A percentile compares a stretch with the other conserved stretches of the same genome.
Evolutionary conservation across 805 yeast species (phyloP).

Genomic region (Metschnikowia continentalis): DNA sequence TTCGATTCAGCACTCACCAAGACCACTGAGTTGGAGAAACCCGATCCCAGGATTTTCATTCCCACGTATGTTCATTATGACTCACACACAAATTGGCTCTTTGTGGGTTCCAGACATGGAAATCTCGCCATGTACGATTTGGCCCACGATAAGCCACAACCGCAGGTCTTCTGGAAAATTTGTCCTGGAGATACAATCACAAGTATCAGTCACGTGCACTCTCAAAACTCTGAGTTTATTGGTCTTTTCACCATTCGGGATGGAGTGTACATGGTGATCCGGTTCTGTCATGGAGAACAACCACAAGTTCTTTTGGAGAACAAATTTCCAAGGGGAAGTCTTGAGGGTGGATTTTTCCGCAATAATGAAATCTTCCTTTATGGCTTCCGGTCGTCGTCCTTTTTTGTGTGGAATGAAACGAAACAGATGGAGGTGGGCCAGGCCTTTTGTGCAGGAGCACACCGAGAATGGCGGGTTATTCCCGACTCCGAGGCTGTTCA

Average conservation of each 20-base stretch:
- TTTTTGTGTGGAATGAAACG: slow-evolving; percentile 80
- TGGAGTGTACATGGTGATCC: slow-evolving; percentile 51
- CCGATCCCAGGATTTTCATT: slow-evolving; percentile 8
- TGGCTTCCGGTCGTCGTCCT: slow-evolving; percentile 79
- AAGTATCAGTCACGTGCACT: slow-evolving; percentile 40
- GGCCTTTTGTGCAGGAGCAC: slow-evolving; percentile 87
- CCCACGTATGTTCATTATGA: slow-evolving; percentile 50
- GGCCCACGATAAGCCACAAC: slow-evolving; percentile 11
- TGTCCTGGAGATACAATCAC: slow-evolving; percentile 69
- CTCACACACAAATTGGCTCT: slow-evolving; percentile 33
- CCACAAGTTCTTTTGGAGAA: slow-evolving; percentile 46
- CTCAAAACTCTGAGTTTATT: slow-evolving; percentile 14
- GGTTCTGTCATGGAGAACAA: slow-evolving; percentile 10
- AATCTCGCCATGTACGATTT: slow-evolving; percentile 56
- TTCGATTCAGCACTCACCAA: slow-evolving; percentile 2
- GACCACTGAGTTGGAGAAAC: slow-evolving; percentile 27
- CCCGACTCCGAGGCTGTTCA: slow-evolving; percentile 18
- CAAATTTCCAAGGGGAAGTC: slow-evolving; percentile 66
- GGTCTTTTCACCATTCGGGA: slow-evolving; percentile 58
- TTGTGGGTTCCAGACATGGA: slow-evolving; percentile 72
- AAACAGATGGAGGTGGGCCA: slow-evolving; percentile 63
- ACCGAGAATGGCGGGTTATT: slow-evolving; percentile 71
- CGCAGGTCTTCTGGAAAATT: slow-evolving; percentile 32
- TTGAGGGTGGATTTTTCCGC: slow-evolving; percentile 65
- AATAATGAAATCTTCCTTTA: slow-evolving; percentile 51